phyloP scores from a whole-genome alignment of 768 basidiomycete species.

The Boletus vermiculosoides region DNA sequence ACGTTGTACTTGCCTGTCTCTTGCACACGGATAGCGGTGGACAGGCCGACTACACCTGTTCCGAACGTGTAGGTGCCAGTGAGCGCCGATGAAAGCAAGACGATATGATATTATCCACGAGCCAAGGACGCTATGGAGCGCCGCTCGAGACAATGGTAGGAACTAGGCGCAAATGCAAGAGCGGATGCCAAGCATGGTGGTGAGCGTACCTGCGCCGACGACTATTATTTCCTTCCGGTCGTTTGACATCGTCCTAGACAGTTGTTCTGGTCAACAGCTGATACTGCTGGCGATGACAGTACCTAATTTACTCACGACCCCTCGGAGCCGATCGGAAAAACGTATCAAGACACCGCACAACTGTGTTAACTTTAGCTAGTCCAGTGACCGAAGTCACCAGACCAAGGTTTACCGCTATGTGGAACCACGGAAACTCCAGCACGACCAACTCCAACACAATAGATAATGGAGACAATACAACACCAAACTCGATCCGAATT shows the following conservation, averaged over 20 bases:
- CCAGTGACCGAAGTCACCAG: too few species aligned
- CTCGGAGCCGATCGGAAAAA: neutral
- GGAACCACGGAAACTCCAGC: too few species aligned
- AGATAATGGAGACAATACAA: neutral
- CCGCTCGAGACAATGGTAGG: neutral
- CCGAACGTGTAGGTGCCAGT: neutral
- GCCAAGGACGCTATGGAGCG: neutral
- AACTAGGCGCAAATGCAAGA: neutral
- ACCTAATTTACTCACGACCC: neutral
- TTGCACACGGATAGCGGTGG: slow-evolving; percentile 71
- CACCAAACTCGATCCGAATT: neutral
- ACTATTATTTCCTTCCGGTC: slow-evolving; percentile 34
- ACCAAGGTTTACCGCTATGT: neutral
- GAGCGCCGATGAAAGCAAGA: neutral
- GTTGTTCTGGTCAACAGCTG: slow-evolving; percentile 4
- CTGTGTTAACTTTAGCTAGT: neutral
- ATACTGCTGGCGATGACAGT: neutral
- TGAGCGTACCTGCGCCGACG: slow-evolving; percentile 39
- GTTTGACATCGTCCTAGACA: slow-evolving; percentile 12
- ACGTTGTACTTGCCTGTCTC: slow-evolving; percentile 61
- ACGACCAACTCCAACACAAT: too few species aligned
- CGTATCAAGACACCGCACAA: neutral
- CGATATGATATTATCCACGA: neutral
- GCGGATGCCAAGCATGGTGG: neutral
- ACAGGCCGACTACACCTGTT: slow-evolving; percentile 74